Conservation (phyloP, 768 basidiomycete genomes). For the Xanthoconium purpureum region DNA sequence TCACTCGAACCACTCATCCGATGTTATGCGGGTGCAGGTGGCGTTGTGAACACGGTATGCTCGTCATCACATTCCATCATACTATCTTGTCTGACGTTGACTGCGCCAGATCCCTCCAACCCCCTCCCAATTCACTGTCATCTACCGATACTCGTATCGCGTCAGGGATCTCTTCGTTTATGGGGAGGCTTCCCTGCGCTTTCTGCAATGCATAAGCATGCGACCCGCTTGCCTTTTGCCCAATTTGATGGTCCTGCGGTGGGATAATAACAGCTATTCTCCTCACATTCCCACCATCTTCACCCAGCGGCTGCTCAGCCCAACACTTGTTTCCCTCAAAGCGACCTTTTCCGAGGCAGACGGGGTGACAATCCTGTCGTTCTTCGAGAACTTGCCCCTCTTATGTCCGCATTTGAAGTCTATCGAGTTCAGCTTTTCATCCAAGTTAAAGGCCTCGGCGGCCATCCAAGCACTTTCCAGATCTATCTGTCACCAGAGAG, state of each 20-base stretch:
- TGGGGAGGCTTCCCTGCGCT: neutral
- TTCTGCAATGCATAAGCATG: constrained; percentile 6
- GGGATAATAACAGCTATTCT: too few relatives aligned
- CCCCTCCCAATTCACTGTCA: constrained; percentile 1
- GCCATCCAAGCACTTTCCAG: constrained; percentile 3
- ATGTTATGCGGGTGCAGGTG: neutral
- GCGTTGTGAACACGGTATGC: neutral
- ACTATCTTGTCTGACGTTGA: neutral
- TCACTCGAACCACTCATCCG: constrained; percentile 14
- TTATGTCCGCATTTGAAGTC: constrained; percentile 1
- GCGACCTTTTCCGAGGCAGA: constrained; percentile 1
- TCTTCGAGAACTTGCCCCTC: constrained; percentile 10
- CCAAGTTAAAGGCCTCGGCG: neutral
- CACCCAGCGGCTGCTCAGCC: constrained; percentile 12
- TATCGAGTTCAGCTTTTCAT: neutral
- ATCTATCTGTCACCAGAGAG: neutral
- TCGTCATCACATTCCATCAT: neutral
- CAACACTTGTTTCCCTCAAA: constrained; percentile 5
- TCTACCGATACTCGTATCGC: constrained; percentile 6
- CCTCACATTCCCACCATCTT: neutral
- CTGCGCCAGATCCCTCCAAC: constrained; percentile 2
- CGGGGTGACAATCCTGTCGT: neutral
- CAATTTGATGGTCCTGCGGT: neutral
- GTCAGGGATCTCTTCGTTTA: constrained; percentile 1
- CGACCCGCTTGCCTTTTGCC: constrained; percentile 5